phyloP scores from a whole-genome alignment of 495 filamentous ascomycete species.

The Penicillium paxilli region DNA sequence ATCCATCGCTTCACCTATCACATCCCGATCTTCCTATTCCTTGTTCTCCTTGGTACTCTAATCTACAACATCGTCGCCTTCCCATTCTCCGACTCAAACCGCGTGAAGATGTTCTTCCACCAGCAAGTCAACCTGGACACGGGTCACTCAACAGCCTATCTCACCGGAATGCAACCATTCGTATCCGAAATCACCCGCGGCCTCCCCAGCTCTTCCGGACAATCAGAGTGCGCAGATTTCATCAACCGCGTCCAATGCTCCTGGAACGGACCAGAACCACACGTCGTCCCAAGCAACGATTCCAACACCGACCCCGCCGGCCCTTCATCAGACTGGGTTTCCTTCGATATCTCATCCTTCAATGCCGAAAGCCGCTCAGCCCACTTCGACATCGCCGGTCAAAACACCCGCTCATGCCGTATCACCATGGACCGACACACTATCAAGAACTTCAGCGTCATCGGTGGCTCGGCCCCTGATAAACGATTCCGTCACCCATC shows the following conservation, averaged over 20 bases:
- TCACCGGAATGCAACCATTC: constrained; percentile 72
- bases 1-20: constrained; percentile 85
- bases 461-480: constrained; percentile 47
- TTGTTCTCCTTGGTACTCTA: constrained; percentile 72
- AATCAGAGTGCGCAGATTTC: constrained; percentile 26
- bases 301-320: constrained; percentile 27
- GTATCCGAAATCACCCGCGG: constrained; percentile 62
- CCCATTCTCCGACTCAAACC: constrained; percentile 76
- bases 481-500: constrained; percentile 59
- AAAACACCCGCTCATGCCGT: constrained; percentile 68
- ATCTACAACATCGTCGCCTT: constrained; percentile 88
- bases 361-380: constrained; percentile 36
- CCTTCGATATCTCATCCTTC: constrained; percentile 56
- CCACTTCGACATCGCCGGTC: constrained; percentile 58
- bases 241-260: constrained; percentile 60
- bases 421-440: constrained; percentile 42
- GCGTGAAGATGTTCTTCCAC: constrained; percentile 85
- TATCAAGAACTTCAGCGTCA: constrained; percentile 61
- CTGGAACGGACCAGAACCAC: constrained; percentile 67
- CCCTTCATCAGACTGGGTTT: constrained; percentile 59
- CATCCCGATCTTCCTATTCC: constrained; percentile 72
- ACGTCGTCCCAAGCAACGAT: constrained; percentile 40
- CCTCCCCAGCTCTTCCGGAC: constrained; percentile 70
- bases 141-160: constrained; percentile 63
- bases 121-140: constrained; percentile 79